Conservation (phyloP, 1,139 yeast genomes). For the Yamadazyma buinensis region DNA sequence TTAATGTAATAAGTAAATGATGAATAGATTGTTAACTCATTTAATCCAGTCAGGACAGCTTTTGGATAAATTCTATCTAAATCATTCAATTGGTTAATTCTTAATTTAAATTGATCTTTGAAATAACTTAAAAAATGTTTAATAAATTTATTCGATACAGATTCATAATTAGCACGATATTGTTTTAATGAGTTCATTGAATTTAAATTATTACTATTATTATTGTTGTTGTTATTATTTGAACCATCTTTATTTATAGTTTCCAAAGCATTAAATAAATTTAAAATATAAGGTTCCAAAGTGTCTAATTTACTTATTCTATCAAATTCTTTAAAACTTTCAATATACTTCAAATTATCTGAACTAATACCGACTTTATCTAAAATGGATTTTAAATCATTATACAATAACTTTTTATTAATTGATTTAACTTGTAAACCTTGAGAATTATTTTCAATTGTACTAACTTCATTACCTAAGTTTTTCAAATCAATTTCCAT, state of each 20-base stretch:
- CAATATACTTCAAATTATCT: slow-evolving; percentile 47
- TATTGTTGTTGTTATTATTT: too few species aligned
- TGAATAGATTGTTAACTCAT: slow-evolving; percentile 49
- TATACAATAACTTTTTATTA: slow-evolving; percentile 71
- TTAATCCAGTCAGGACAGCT: slow-evolving; percentile 30
- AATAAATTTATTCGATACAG: slow-evolving; percentile 52
- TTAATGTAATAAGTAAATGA: slow-evolving; percentile 67
- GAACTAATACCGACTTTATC: slow-evolving; percentile 66
- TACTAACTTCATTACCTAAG: slow-evolving; percentile 61
- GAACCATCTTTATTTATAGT: slow-evolving; percentile 51
- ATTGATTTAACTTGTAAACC: slow-evolving; percentile 84
- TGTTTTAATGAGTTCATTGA: slow-evolving; percentile 73
- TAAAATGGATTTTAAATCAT: slow-evolving; percentile 64
- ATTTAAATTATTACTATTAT: slow-evolving; percentile 49
- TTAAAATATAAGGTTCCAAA: slow-evolving; percentile 59
- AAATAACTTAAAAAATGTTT: slow-evolving; percentile 46
- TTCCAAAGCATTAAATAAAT: slow-evolving; percentile 59
- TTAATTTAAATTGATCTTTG: slow-evolving; percentile 36
- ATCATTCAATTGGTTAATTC: slow-evolving; percentile 27
- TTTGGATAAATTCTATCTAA: slow-evolving; percentile 22
- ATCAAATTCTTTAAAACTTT: slow-evolving; percentile 47
- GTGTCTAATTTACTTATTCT: slow-evolving; percentile 39
- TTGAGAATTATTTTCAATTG: slow-evolving; percentile 71
- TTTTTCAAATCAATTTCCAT: slow-evolving; percentile 41
- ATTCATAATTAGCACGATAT: slow-evolving; percentile 59